phyloP scores from a whole-genome alignment of 139 green algal species.

The Chlorella sp. region DNA sequence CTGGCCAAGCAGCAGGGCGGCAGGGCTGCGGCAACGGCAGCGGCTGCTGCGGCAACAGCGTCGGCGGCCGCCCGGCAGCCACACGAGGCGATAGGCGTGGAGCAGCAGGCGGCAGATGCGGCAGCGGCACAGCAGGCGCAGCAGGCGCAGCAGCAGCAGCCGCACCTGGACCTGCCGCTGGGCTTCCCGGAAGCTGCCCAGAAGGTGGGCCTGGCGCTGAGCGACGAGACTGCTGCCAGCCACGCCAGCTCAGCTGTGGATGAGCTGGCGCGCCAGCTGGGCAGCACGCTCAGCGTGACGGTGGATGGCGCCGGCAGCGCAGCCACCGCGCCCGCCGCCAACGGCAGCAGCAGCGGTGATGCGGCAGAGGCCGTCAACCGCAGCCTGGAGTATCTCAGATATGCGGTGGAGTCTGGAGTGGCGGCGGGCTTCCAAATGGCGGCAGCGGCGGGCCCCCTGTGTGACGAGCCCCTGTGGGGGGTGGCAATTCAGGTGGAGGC shows the following conservation, averaged over 20 bases:
- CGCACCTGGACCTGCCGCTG: constrained; percentile 18
- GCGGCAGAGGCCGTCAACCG: background rate
- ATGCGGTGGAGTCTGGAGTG: constrained; percentile 77
- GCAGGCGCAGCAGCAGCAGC: constrained; percentile 21
- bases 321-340: background rate
- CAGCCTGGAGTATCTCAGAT: constrained; percentile 37
- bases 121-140: constrained; percentile 18
- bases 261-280: constrained; percentile 15
- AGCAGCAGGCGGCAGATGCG: background rate
- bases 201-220: constrained; percentile 36
- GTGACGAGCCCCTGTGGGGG: constrained; percentile 96
- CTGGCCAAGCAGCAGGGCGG: constrained; percentile 41
- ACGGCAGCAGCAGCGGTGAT: background rate
- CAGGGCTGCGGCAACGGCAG: background rate
- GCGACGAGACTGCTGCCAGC: background rate
- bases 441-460: constrained; percentile 87
- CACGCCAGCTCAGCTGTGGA: constrained; percentile 16
- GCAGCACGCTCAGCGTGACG: constrained; percentile 4
- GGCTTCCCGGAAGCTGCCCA: constrained; percentile 31
- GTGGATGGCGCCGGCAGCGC: background rate
- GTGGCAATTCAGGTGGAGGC: constrained; percentile 79
- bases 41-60: background rate
- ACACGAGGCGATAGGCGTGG: background rate
- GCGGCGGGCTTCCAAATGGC: constrained; percentile 93
- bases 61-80: background rate